Percentiles rank a stretch among this genome's conserved stretches.
phyloP scores from a whole-genome alignment of 2,329 filamentous ascomycete species.

The Ambrosiella beaveri region DNA sequence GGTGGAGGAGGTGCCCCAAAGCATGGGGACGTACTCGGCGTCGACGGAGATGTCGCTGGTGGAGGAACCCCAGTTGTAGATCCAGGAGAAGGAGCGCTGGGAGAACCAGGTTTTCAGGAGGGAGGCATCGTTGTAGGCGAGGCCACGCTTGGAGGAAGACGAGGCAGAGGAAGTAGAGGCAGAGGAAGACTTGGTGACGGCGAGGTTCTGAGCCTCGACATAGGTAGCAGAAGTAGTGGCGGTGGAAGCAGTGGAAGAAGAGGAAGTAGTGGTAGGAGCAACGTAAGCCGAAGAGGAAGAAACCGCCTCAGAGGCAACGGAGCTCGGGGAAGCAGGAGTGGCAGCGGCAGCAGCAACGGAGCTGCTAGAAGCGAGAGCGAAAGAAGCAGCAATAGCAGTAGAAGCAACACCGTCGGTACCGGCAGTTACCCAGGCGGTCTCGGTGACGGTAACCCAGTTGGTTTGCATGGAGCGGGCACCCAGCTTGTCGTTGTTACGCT shows the following conservation, averaged over 20 bases:
- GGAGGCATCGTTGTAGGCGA: constrained; percentile 45
- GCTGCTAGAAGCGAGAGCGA: neutral
- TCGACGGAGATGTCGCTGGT: constrained; percentile 25
- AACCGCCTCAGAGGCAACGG: neutral
- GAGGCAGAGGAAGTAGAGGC: constrained; percentile 7
- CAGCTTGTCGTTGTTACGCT: constrained; percentile 16
- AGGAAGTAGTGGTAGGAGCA: constrained; percentile 8
- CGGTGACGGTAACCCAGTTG: constrained; percentile 25
- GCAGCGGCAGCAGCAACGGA: neutral
- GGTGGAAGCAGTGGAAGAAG: constrained; percentile 10
- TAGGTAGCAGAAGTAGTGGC: constrained; percentile 13
- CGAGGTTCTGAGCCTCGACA: constrained; percentile 7
- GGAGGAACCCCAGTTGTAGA: constrained; percentile 49
- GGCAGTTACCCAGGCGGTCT: constrained; percentile 24
- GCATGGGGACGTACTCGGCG: constrained; percentile 48
- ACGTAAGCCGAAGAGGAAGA: constrained; percentile 5
- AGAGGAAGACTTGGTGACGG: constrained; percentile 4
- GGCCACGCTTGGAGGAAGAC: constrained; percentile 40
- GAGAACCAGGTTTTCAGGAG: constrained; percentile 34
- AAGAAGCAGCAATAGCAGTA: neutral
- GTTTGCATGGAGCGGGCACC: constrained; percentile 20
- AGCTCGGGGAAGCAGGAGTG: neutral
- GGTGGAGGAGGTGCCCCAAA: constrained; percentile 35
- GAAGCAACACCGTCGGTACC: constrained; percentile 15
- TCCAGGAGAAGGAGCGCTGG: constrained; percentile 30